Evolutionary conservation across 2,329 filamentous ascomycete species (phyloP), one percentile per base, ranked within the genome.

Genomic region (Helminthosporium solani): DNA sequence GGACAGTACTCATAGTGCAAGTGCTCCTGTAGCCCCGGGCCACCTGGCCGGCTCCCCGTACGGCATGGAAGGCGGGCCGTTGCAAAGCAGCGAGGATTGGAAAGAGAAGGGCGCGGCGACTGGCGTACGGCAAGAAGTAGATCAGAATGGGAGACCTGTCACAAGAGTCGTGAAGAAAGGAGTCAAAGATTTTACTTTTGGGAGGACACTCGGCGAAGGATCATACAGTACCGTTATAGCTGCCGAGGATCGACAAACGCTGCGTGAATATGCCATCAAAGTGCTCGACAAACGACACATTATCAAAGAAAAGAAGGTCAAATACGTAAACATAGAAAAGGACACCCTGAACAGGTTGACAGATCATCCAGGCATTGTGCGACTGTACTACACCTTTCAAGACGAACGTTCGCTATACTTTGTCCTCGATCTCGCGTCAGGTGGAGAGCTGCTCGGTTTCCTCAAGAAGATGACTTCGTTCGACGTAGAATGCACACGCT

Each of bases 281-380:
- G 92, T 99, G 14, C 81, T 99, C 37, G 94, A 99, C 73, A 99
- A 99, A 74, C 84, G 90, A 62, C 94, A 99, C 70, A 99, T 99
- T 65, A 99, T 99, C 78, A 99, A 97, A 73, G 94, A 99, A 74
- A 97, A 96, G 73, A 99, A 99, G 79, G 95, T 99, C 64, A 99
- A 99, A 78, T 99, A 99, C 66, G 94, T 99, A 72, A 99, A 97
- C 72, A 99, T 99, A 61, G 94, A 99, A 72, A 96, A 96, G 75
- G 92, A 99, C 72, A 97, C 94, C 0, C 78, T 99, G 45, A 99
- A 99, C 67, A 85, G 94, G 53, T 77, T 99, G 47, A 97, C 92
- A 3, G 92, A 99, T 54, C 94, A 99, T 64, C 94, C 94, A 6
- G 94, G 94, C 16, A 92, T 99, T 49, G 91, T 99, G 46, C 87